Base-by-base conservation (phyloP, 805 yeast genomes). In the Yarrowia sp. region DNA sequence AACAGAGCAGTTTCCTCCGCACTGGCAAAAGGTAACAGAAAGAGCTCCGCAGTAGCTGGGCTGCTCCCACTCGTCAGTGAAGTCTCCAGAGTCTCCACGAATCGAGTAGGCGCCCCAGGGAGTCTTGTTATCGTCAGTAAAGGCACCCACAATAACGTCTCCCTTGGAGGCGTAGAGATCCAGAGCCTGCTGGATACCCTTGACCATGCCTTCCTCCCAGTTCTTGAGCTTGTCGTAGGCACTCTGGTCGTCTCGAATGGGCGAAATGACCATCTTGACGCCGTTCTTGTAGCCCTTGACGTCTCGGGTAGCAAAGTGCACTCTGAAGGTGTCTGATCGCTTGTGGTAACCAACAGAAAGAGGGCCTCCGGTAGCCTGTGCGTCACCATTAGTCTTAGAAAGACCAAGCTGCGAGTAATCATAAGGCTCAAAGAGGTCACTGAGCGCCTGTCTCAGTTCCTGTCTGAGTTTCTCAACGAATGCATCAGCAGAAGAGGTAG, bases 41-140 rank as follows among this genome's bases (percentile, higher is more conserved):
- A 56, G 48, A 41, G 63, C 36, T n/a, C 63, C 63, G 38, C 63
- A 56, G 40, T 5, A 56, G 15, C 48, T 41, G 5, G 63, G 63
- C 63, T 56, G 63, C n/a, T 56, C 63, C 63, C 63, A 56, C 11
- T 10, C 63, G n/a, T 56, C 48, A 10, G 63, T 56, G 10, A 56
- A 56, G 48, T 56, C 40, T 2, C 63, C 63, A 41, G 46, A 15
- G 22, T 56, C 63, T n/a, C 48, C 46, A 5, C 63, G 36, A 26
- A 56, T 56, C 8, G 63, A 56, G 63, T 26, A 56, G 15, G 63
- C 63, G 5, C n/a, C 63, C 63, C 63, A 56, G 7, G 63, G 63
- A 9, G 63, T 56, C 40, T 56, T 56, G 40, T 41, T 22, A 11
- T 56, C 63, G 48, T 56, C 63, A 3, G 63, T 42, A 15, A 56